Evolutionary conservation across 2,329 filamentous ascomycete species (phyloP), one percentile per base, ranked within the genome.

Genomic region (Teratosphaeria nubilosa): DNA sequence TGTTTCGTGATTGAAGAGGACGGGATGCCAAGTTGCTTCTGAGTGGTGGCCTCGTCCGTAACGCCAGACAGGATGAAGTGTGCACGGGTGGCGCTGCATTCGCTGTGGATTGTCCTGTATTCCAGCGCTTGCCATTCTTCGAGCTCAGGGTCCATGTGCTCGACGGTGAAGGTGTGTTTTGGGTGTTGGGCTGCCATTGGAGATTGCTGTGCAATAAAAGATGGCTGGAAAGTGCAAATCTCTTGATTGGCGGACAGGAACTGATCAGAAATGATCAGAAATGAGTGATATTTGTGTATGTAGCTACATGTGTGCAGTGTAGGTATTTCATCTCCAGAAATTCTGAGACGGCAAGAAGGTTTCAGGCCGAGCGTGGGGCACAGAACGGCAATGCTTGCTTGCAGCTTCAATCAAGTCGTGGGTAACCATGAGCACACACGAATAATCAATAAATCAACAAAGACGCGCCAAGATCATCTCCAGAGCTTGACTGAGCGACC

Each of bases 51-150:
- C 2, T 62, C 54, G 53, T 90, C 83, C 73, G 63, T 58, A 16
- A 70, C 60, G 24, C 69, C 69, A n/a, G 68, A 69, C 5, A 72
- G 62, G 7, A 70, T 60, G 59, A 72, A 62, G 55, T 79, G 79
- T 57, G 85, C 83, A 34, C 82, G 82, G 3, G 83, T 76, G 25
- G 80, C 80, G 62, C 84, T 77, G 56, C 88, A 90, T 78, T 99
- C 94, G 60, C 82, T 78, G 55, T 90, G 90, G 71, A 99, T 96
- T 69, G 87, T 83, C 57, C 84, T 78, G 77, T 99, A 99, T 77
- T 99, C 94, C 56, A 97, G 83, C 63, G 90, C 85, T 25, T 94
- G 97, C 94, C 94, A 99, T 48, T 85, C 83, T 34, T 95, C 94
- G 31, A 99, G 82, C 75, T 99, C 94, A 48, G 89, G 86, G 76